Percentiles rank a stretch among this genome's conserved stretches.
These are phyloP conservation scores for Digitaria exilis DNA, from an alignment of 202 grass and related monocot species.

Conservation along the genomic window DNA sequence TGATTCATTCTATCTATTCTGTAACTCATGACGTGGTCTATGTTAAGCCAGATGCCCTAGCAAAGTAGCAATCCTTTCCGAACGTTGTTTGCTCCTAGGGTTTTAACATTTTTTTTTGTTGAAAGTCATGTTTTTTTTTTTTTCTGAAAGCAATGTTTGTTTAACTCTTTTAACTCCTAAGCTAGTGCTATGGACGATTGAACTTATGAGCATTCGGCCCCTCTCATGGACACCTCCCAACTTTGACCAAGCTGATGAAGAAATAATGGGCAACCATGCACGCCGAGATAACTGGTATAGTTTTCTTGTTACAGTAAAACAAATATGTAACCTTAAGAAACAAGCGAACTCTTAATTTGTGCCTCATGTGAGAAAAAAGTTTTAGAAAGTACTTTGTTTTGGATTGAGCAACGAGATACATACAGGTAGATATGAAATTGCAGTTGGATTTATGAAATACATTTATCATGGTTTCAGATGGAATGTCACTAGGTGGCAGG, in stretches of 20 bases:
- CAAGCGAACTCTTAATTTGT: neutral
- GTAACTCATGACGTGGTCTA: neutral
- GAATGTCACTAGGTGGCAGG: slow-evolving; percentile 21
- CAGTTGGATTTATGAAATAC: neutral
- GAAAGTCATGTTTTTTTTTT: too few species aligned
- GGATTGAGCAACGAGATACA: neutral
- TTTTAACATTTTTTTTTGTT: neutral
- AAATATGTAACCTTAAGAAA: neutral
- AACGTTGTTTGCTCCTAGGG: slow-evolving; percentile 23
- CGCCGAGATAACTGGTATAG: neutral
- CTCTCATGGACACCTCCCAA: too few species aligned
- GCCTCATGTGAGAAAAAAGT: neutral
- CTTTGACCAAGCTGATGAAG: too few species aligned
- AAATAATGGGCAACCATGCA: too few species aligned
- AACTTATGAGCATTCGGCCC: too few species aligned
- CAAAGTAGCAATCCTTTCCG: slow-evolving; percentile 28
- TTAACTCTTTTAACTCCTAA: slow-evolving; percentile 15
- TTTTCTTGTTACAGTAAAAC: neutral
- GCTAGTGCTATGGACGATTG: slow-evolving; percentile 24
- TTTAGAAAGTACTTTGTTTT: neutral
- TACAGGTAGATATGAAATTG: slow-evolving; percentile 1
- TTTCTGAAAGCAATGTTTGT: neutral
- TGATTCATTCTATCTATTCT: slow-evolving; percentile 1
- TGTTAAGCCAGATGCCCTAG: slow-evolving; percentile 11
- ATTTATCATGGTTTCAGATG: slow-evolving; percentile 13